Percentiles rank a stretch among this genome's conserved stretches.
phyloP scores from a whole-genome alignment of 805 yeast species.

The Priceomyces carsonii region DNA sequence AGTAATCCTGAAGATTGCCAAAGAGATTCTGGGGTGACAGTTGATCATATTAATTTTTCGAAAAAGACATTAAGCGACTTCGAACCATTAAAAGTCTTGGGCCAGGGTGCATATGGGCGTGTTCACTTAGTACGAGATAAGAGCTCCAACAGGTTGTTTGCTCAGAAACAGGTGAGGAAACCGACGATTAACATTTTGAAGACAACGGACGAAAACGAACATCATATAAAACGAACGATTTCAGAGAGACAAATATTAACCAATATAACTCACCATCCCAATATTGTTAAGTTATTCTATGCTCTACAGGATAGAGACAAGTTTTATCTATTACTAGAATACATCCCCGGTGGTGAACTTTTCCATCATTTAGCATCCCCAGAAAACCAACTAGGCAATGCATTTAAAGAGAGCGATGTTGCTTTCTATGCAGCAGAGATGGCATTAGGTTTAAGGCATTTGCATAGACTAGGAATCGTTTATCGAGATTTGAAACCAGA shows the following conservation, averaged over 20 bases:
- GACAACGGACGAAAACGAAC: conserved; percentile 11
- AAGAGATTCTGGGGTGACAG: background rate
- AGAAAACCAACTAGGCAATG: conserved; percentile 21
- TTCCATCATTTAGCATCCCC: conserved; percentile 57
- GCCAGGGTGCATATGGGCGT: conserved; percentile 88
- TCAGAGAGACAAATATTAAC: conserved; percentile 77
- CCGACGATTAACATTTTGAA: conserved; percentile 67
- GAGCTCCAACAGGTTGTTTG: conserved; percentile 64
- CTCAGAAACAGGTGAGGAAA: conserved; percentile 83
- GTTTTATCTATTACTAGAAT: conserved; percentile 74
- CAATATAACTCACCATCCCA: conserved; percentile 66
- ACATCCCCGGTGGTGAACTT: conserved; percentile 87
- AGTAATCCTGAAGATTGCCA: conserved; percentile 4
- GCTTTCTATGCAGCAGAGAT: conserved; percentile 62
- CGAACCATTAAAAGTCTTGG: conserved; percentile 72
- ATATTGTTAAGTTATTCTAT: conserved; percentile 77
- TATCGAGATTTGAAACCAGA: conserved; percentile 91
- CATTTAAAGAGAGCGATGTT: conserved; percentile 39
- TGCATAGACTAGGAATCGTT: conserved; percentile 79
- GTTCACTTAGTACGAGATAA: conserved; percentile 74
- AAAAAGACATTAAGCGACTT: conserved; percentile 49
- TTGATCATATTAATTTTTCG: background rate
- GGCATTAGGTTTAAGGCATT: conserved; percentile 71
- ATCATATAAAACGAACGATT: conserved; percentile 66
- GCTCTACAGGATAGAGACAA: conserved; percentile 81